Conservation (phyloP, 306 rosid species). For the Trichosanthes cucumerina region DNA sequence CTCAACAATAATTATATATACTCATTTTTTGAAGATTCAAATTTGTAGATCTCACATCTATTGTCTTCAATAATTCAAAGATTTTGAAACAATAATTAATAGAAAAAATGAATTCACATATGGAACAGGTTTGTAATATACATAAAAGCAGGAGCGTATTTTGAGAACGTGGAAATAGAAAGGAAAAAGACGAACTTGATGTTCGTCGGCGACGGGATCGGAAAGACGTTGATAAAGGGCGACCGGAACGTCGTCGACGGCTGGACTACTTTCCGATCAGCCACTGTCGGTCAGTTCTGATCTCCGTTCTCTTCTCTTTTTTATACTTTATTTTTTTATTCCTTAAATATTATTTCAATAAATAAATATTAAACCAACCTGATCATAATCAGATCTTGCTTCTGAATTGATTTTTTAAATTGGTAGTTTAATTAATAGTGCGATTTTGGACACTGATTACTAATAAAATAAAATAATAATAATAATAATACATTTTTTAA, state of each 20-base stretch:
- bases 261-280: constrained; percentile 84
- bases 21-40: too few relatives aligned
- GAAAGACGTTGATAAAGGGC: constrained; percentile 66
- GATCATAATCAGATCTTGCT: background rate
- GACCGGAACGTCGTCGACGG: constrained; percentile 65
- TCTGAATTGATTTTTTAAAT: background rate
- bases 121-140: constrained; percentile 55
- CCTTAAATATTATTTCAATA: too few relatives aligned
- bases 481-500: too few relatives aligned
- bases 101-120: background rate
- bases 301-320: background rate
- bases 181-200: constrained; percentile 55
- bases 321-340: too few relatives aligned
- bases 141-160: constrained; percentile 66
- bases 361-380: background rate
- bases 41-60: too few relatives aligned
- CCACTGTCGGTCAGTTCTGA: constrained; percentile 76
- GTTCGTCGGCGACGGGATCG: constrained; percentile 83
- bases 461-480: too few relatives aligned
- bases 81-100: too few relatives aligned
- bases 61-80: too few relatives aligned
- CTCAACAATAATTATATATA: too few relatives aligned
- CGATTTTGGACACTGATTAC: too few relatives aligned
- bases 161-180: constrained; percentile 79
- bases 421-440: background rate